Conservation (phyloP, 179 eudicot genomes). For the Sideroxylon spinosum region DNA sequence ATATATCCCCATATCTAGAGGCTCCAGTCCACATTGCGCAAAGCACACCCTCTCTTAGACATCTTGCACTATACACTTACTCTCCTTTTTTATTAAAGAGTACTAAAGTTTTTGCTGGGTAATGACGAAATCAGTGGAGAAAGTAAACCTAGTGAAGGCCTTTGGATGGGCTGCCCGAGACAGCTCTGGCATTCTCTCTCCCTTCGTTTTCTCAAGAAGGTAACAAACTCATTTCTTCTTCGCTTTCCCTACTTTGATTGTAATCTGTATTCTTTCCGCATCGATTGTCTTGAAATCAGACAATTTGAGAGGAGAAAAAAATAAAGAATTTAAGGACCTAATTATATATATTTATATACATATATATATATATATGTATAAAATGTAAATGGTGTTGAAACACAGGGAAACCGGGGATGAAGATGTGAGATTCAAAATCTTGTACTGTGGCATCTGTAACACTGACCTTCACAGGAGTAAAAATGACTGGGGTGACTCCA, state of each 20-base stretch:
- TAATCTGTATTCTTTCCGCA: background rate
- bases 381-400: background rate
- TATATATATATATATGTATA: background rate
- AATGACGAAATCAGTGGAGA: background rate
- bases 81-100: no score
- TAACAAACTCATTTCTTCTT: background rate
- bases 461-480: slow-evolving; percentile 15
- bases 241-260: background rate
- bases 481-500: slow-evolving; percentile 17
- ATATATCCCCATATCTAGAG: no score
- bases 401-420: slow-evolving; percentile 6
- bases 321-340: no score
- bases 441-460: slow-evolving; percentile 18
- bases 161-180: slow-evolving; percentile 16
- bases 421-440: slow-evolving; percentile 15
- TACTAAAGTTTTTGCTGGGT: no score
- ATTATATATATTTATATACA: no score
- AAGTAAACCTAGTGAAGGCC: slow-evolving; percentile 12
- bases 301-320: background rate
- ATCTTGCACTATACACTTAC: no score
- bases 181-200: slow-evolving; percentile 6
- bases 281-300: background rate
- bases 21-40: no score
- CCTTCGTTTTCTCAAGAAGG: slow-evolving; percentile 15
- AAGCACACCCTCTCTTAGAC: no score